These are phyloP conservation scores for Trypanosomatidae sp. DNA, from an alignment of 208 protist genomes.

Conservation along the genomic window DNA sequence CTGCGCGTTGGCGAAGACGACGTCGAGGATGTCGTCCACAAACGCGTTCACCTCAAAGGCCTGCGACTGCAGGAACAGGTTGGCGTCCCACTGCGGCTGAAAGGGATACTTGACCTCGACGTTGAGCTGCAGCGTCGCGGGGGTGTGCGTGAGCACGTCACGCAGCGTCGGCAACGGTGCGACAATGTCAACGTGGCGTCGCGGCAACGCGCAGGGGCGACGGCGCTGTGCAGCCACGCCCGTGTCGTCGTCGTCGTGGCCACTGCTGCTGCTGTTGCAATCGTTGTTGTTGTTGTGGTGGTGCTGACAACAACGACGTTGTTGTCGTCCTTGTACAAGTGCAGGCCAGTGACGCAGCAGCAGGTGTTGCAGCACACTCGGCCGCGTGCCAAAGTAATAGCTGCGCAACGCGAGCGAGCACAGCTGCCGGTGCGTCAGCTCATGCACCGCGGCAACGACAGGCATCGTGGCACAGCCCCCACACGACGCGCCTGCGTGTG, in stretches of 20 bases:
- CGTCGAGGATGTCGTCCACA: conserved; percentile 47
- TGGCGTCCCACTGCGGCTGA: conserved; percentile 41
- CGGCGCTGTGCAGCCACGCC: too few species aligned
- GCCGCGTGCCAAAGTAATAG: conserved; percentile 27
- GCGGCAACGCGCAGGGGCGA: conserved; percentile 13
- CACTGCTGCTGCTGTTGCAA: too few species aligned
- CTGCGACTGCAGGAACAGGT: conserved; percentile 61
- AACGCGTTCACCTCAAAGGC: conserved; percentile 74
- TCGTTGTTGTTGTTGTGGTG: too few species aligned
- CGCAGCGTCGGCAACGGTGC: conserved; percentile 46
- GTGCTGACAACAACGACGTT: too few species aligned
- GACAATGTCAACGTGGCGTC: conserved; percentile 45
- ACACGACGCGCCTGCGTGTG: too few species aligned
- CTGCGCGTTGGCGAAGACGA: conserved; percentile 44
- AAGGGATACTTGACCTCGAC: conserved; percentile 77
- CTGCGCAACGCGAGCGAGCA: conserved; percentile 37
- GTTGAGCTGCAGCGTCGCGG: conserved; percentile 41
- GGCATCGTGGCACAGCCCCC: too few species aligned
- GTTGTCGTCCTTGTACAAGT: too few species aligned
- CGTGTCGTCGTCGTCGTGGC: too few species aligned
- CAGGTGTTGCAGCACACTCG: conserved; percentile 29
- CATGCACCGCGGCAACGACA: too few species aligned
- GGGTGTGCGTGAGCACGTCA: conserved; percentile 42
- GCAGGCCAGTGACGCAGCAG: conserved; percentile 57
- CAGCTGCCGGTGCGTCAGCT: conserved; percentile 39